Base-by-base conservation (phyloP, 176 grass and related monocot genomes). In the Musa acuminata region DNA sequence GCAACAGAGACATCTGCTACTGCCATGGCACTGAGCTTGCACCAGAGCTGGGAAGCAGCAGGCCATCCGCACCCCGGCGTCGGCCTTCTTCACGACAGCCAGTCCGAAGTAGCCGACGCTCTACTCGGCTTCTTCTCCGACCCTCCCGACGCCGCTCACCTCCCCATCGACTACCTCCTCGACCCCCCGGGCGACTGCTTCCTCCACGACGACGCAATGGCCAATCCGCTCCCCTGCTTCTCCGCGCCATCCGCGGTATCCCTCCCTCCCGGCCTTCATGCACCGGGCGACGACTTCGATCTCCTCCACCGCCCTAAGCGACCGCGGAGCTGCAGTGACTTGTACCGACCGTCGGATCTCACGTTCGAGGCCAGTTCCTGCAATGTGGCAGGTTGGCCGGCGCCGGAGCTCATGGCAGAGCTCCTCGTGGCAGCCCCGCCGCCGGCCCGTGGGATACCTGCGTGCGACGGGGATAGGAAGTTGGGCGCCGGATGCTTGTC, bases 291-390 rank as follows among this genome's bases (percentile, higher is more conserved):
- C 1, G 54, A 51, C 11, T 22, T 59, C 27, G 16, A 49, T 26
- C 11, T 43, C 51, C 53, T 48, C 9, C 53, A 2, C 12, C 72
- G 63, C 72, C 55, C 51, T 69, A 95, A 88, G 74, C 71, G 65
- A 24, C 73, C 51, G 52, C 76, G 75, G 17, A 71, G 50, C 8
- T 52, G 22, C 50, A 2, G 8, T 13, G 16, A 9, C 55, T 73
- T 77, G 62, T 48, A 24, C 13, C 2, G 24, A 4, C 52, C 63
- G 9, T 5, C 29, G 3, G 17, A 78, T 13, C 24, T 68, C 76
- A 13, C 58, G 51, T 19, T 55, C 12, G 64, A 78, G 11, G 13
- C 49, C 43, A 13, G 22, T 2, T 35, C 53, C 14, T 75, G 23
- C 21, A 43, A 43, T 6, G 35, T 43, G 35, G 35, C 35, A 43